phyloP scores from a whole-genome alignment of 768 basidiomycete genomes.

The Hemileccinum rubropunctum region DNA sequence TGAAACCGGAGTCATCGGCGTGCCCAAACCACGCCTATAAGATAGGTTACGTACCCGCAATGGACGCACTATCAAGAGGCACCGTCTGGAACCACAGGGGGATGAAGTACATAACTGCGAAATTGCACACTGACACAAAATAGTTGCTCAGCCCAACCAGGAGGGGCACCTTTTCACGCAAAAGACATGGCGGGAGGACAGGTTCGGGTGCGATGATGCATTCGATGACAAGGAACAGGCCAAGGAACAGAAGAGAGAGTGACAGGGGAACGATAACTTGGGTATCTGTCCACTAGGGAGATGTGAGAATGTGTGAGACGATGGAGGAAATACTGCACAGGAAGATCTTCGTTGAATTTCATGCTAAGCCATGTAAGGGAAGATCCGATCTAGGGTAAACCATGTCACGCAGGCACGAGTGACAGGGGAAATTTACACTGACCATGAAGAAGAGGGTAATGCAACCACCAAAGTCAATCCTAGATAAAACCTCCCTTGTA shows the following conservation, averaged over 20 bases:
- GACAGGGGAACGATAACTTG: slow-evolving; percentile 49
- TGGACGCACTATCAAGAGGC: slow-evolving; percentile 61
- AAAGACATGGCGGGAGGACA: slow-evolving; percentile 60
- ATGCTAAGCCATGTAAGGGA: slow-evolving; percentile 70
- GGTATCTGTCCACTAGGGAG: slow-evolving; percentile 50
- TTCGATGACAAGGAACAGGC: slow-evolving; percentile 61
- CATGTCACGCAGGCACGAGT: neutral
- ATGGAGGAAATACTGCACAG: slow-evolving; percentile 36
- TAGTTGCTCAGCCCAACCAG: slow-evolving; percentile 70
- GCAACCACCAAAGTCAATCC: slow-evolving; percentile 80
- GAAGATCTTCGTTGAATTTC: slow-evolving; percentile 63
- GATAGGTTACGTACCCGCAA: slow-evolving; percentile 44
- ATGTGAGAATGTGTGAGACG: neutral
- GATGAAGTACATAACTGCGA: slow-evolving; percentile 71
- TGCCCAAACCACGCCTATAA: too few species aligned
- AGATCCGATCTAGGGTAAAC: slow-evolving; percentile 44
- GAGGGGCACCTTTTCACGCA: slow-evolving; percentile 66
- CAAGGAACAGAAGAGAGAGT: slow-evolving; percentile 41
- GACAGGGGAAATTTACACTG: slow-evolving; percentile 13
- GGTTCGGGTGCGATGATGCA: slow-evolving; percentile 64
- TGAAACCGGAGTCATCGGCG: slow-evolving; percentile 1
- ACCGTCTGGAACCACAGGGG: slow-evolving; percentile 86
- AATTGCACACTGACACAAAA: slow-evolving; percentile 72
- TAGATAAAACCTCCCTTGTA: slow-evolving; percentile 61
- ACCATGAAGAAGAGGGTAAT: slow-evolving; percentile 57